Evolutionary conservation across 1,139 yeast genomes (phyloP), one percentile per base, ranked within the genome.

Genomic region (Debaryomycetaceae sp.): DNA sequence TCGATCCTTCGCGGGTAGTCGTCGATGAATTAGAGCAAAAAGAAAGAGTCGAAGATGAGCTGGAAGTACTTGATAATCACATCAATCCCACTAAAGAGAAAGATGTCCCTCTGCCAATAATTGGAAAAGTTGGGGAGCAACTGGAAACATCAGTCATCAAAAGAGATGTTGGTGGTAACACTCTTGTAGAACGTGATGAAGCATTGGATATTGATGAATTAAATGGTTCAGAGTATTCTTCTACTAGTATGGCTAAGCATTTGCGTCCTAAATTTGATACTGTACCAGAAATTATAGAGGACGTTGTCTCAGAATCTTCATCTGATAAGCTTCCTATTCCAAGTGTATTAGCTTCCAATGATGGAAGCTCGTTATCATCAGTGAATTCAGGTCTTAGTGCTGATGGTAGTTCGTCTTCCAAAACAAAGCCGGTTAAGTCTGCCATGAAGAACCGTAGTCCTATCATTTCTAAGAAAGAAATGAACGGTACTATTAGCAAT

Each of bases 371-470:
- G 3, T 57, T 61, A 6, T 58, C 67, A 4, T 65, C 71, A 1
- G 47, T 64, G 18, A 50, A 55, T 22, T 68, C 74, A 0, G 49
- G 53, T 6, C 51, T 55, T 28, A 57, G 63, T 22, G 47, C 52
- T 14, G 53, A 43, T 18, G 45, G 50, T 33, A 52, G 47, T 6
- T 31, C 48, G 3, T 37, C 48, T 6, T 37, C 49, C 6, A 47
- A 42, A 26, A 57, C 53, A 42, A 61, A 48, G 18, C 82, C 83
- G 31, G 76, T 78, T 46, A 83, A 82, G 53, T 81, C 89, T 1
- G 89, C 86, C 2, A 67, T 83, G 69, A 83, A 83, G 55, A 76
- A 66, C 37, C 59, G 75, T 11, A 53, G 63, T 16, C 61, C 70
- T 13, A 51, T 57, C 46, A 50, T 56, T 44, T 50, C 48, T 36